Evolutionary conservation across 2,329 filamentous ascomycete genomes (phyloP).

Genomic region (Penicillium sp.): DNA sequence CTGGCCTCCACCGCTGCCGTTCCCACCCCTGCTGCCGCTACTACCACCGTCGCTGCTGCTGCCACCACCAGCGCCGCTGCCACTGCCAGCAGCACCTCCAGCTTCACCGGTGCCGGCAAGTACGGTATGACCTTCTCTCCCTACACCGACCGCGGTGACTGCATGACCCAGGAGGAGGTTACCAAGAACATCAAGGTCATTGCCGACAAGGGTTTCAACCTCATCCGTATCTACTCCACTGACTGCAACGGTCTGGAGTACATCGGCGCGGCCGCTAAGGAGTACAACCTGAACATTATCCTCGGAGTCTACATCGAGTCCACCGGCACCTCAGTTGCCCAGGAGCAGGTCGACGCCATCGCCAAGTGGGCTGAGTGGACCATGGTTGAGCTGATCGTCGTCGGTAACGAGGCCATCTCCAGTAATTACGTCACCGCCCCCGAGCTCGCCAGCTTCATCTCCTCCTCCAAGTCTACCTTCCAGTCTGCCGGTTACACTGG

Average conservation of each 20-base stretch:
- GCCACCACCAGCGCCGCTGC: conserved; percentile 20
- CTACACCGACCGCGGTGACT: conserved; percentile 59
- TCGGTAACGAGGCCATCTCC: conserved; percentile 90
- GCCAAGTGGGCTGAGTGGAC: conserved; percentile 71
- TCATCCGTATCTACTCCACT: conserved; percentile 83
- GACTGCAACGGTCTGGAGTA: conserved; percentile 81
- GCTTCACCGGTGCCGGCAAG: conserved; percentile 45
- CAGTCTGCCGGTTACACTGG: conserved; percentile 66
- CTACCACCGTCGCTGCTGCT: conserved; percentile 21
- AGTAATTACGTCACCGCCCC: conserved; percentile 64
- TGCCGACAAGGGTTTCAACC: conserved; percentile 64
- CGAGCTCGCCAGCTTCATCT: conserved; percentile 70
- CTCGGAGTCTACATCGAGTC: conserved; percentile 81
- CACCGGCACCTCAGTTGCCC: conserved; percentile 60
- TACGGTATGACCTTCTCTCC: conserved; percentile 81
- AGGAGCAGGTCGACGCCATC: conserved; percentile 73
- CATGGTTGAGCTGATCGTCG: conserved; percentile 73
- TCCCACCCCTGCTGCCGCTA: conserved; percentile 18
- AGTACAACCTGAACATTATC: conserved; percentile 73
- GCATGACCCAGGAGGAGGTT: conserved; percentile 64
- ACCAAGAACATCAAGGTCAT: conserved; percentile 62
- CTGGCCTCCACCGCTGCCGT: conserved; percentile 26
- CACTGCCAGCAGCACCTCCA: conserved; percentile 25
- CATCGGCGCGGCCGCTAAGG: conserved; percentile 68
- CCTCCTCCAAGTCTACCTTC: conserved; percentile 64